Percentiles rank a stretch among this genome's conserved stretches.
Evolutionary conservation across 2,329 filamentous ascomycete species (phyloP).

Genomic region (Nectriaceae sp.): DNA sequence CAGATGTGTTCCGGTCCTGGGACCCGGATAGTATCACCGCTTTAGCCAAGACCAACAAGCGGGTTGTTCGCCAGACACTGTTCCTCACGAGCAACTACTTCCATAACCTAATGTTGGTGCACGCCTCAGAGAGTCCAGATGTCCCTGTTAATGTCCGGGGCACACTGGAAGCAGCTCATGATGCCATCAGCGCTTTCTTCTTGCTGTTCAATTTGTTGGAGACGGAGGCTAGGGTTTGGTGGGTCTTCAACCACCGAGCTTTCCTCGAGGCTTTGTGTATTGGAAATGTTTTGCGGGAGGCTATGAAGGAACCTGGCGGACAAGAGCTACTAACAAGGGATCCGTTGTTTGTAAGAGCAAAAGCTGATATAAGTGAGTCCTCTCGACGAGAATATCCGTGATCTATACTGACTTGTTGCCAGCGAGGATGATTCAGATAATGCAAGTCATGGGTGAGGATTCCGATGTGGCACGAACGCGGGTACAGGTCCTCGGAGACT

Average conservation of each 20-base stretch:
- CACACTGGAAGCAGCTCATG: slow-evolving; percentile 74
- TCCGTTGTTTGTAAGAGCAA: slow-evolving; percentile 61
- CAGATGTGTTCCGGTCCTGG: slow-evolving; percentile 69
- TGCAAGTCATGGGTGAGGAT: slow-evolving; percentile 60
- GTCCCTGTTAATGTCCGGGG: slow-evolving; percentile 67
- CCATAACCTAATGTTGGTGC: slow-evolving; percentile 79
- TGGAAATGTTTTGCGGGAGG: slow-evolving; percentile 58
- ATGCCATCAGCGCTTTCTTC: slow-evolving; percentile 75
- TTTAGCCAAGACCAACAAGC: slow-evolving; percentile 60
- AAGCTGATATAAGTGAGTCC: slow-evolving; percentile 60
- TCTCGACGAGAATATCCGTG: background rate
- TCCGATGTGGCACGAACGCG: slow-evolving; percentile 61
- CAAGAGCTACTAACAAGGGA: slow-evolving; percentile 52
- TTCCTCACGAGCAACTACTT: slow-evolving; percentile 83
- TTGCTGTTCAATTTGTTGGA: slow-evolving; percentile 70
- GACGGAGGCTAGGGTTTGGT: slow-evolving; percentile 76
- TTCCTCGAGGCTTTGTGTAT: slow-evolving; percentile 77
- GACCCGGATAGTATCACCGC: slow-evolving; percentile 60
- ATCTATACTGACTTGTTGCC: slow-evolving; percentile 8
- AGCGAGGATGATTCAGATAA: slow-evolving; percentile 66
- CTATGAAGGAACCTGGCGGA: slow-evolving; percentile 46
- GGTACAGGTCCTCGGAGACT: slow-evolving; percentile 59
- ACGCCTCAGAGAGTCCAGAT: slow-evolving; percentile 67
- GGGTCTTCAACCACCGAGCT: slow-evolving; percentile 80
- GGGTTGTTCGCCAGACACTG: slow-evolving; percentile 72